Base-by-base conservation (phyloP, 164 flowering plant genomes). In the Chimonanthus salicifolius region DNA sequence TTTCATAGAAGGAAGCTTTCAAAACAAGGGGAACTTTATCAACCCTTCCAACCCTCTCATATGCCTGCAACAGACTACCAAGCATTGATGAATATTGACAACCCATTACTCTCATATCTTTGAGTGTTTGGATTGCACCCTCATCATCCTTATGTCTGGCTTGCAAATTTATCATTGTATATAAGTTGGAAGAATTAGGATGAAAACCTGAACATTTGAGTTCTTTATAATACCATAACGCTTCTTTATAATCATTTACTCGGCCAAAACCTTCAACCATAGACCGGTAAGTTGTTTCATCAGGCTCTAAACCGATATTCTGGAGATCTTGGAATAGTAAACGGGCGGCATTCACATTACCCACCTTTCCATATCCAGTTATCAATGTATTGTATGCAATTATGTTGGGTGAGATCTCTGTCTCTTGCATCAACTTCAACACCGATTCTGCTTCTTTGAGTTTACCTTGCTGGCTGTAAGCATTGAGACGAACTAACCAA, bases 201-300 rank as follows among this genome's bases (percentile, higher is more conserved):
- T 75, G 77, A 71, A 81, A 88, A 8, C 96, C 93, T 15, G 76
- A 79, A 51, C 76, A 75, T 80, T 85, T 89, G 62, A 95, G 90
- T 77, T 88, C 85, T 67, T 81, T 65, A 71, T 87, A 92, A 72
- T 87, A 87, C 86, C 90, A 83, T 33, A 75, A 67, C 47, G 93
- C 90, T 79, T 84, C 77, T 60, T 74, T 68, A 65, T 88, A 88
- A 78, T 88, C 84, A 7, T 81, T 82, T 11, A 86, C 85, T 75
- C 94, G 84, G 62, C 97, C 98, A 92, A 90, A 95, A 49, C 99
- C 97, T 87, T 95, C 99, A 69, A 95, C 84, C 94, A 95, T 89
- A 67, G 94, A 88, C 66, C 98, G 88, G 79, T 86, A 95, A 64
- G 94, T 91, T 62, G 96, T 87, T 80, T 95, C 97, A 85, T 95